Evolutionary conservation across 1,139 yeast species (phyloP).

Genomic region (Debaryomyces nepalensis): DNA sequence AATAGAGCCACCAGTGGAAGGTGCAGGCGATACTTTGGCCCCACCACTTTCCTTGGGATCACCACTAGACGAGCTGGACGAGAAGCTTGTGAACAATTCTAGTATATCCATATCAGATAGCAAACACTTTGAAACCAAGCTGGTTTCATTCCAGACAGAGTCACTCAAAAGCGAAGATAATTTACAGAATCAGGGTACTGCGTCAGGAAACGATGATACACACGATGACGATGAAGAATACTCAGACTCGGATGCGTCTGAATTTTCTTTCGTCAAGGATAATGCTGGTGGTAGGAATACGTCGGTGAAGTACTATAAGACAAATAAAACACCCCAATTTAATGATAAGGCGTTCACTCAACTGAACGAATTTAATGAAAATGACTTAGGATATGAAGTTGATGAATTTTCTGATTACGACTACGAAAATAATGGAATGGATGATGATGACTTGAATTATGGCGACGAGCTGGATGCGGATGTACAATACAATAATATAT

Average conservation of each 20-base stretch:
- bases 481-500: conserved; percentile 31
- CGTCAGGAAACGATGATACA: conserved; percentile 12
- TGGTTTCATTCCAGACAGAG: conserved; percentile 7
- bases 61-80: not conserved
- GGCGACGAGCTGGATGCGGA: conserved; percentile 57
- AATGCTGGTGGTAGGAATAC: conserved; percentile 61
- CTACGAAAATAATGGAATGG: conserved; percentile 55
- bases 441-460: conserved; percentile 41
- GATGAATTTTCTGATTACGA: conserved; percentile 48
- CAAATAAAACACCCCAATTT: conserved; percentile 18
- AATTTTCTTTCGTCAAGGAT: conserved; percentile 63
- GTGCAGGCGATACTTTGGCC: not conserved
- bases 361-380: conserved; percentile 30
- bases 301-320: conserved; percentile 64
- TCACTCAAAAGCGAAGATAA: no score
- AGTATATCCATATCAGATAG: conserved; percentile 1
- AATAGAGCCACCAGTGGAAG: no score
- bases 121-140: conserved; percentile 4
- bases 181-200: no score
- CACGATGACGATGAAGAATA: conserved; percentile 22
- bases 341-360: conserved; percentile 12
- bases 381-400: conserved; percentile 41
- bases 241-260: conserved; percentile 38
- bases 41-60: not conserved
- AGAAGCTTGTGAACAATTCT: not conserved